Evolutionary conservation across 768 basidiomycete species (phyloP).

Genomic region (Xerocomellus amylosporus): DNA sequence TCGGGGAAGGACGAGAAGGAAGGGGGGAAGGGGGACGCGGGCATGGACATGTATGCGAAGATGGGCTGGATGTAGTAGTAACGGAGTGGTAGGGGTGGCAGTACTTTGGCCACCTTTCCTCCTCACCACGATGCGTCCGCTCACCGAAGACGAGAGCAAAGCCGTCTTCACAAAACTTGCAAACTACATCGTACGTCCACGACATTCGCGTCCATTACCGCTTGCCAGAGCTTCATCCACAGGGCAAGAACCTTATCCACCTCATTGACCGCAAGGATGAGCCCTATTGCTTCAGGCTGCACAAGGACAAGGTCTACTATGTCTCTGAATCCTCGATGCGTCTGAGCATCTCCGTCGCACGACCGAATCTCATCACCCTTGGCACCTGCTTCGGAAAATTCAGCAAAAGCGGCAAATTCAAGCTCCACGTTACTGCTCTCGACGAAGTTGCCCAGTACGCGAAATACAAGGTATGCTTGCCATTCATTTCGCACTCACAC

Average conservation of each 20-base stretch:
- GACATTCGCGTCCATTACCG: accelerated
- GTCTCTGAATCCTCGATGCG: slow-evolving; percentile 95
- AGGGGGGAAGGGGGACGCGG: slow-evolving; percentile 59
- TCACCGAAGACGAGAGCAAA: slow-evolving; percentile 97
- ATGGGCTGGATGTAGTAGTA: background rate
- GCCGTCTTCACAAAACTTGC: slow-evolving; percentile 94
- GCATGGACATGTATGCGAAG: slow-evolving; percentile 42
- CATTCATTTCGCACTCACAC: background rate
- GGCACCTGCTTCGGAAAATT: slow-evolving; percentile 99
- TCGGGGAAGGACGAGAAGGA: slow-evolving; percentile 73
- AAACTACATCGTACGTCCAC: slow-evolving; percentile 81
- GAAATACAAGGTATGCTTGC: slow-evolving; percentile 81
- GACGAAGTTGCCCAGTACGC: slow-evolving; percentile 95
- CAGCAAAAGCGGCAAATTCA: slow-evolving; percentile 96
- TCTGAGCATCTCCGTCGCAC: slow-evolving; percentile 85
- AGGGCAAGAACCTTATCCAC: slow-evolving; percentile 97
- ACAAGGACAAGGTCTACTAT: slow-evolving; percentile 94
- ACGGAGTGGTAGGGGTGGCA: slow-evolving; percentile 5
- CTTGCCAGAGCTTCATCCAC: background rate
- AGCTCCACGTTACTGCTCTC: slow-evolving; percentile 89
- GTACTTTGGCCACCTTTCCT: slow-evolving; percentile 2
- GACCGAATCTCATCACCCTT: slow-evolving; percentile 86
- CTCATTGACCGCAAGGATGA: slow-evolving; percentile 94
- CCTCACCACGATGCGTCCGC: slow-evolving; percentile 70
- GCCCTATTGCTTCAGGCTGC: slow-evolving; percentile 92